These are phyloP conservation scores for Phialocephala sp. DNA, from an alignment of 2,329 filamentous ascomycete genomes.

Conservation along the genomic window DNA sequence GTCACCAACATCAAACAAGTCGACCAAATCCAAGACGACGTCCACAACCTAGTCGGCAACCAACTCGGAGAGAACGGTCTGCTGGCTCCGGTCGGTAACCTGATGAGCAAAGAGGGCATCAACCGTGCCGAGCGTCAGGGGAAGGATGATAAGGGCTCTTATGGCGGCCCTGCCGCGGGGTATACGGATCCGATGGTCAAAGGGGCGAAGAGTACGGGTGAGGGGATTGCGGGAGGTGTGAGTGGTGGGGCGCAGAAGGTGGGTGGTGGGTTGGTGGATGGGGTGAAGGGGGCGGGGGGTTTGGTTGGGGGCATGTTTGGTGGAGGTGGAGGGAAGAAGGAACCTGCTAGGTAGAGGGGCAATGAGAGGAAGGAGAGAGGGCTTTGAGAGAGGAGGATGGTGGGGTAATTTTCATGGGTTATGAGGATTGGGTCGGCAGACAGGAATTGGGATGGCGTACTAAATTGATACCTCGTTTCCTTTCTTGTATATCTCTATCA, in stretches of 20 bases:
- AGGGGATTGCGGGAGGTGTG: constrained; percentile 22
- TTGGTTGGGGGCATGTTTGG: constrained; percentile 26
- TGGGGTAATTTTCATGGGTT: not conserved
- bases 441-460: not conserved
- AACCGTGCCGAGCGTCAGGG: constrained; percentile 69
- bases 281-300: constrained; percentile 26
- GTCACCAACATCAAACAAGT: constrained; percentile 62
- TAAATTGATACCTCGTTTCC: not conserved
- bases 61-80: constrained; percentile 73
- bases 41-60: constrained; percentile 48
- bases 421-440: not conserved
- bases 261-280: constrained; percentile 23
- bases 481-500: not conserved
- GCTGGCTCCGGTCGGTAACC: constrained; percentile 66
- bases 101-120: constrained; percentile 66
- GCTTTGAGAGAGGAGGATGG: not conserved
- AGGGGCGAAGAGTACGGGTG: constrained; percentile 20
- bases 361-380: not conserved
- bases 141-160: constrained; percentile 63
- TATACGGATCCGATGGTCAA: constrained; percentile 17
- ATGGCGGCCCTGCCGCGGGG: constrained; percentile 38
- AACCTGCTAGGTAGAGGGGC: not conserved
- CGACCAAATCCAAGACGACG: constrained; percentile 15
- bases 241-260: constrained; percentile 17
- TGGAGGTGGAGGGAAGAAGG: constrained; percentile 20